These are phyloP conservation scores for Evansstolkia leycettana DNA, from an alignment of 495 filamentous ascomycete genomes.

Conservation along the genomic window DNA sequence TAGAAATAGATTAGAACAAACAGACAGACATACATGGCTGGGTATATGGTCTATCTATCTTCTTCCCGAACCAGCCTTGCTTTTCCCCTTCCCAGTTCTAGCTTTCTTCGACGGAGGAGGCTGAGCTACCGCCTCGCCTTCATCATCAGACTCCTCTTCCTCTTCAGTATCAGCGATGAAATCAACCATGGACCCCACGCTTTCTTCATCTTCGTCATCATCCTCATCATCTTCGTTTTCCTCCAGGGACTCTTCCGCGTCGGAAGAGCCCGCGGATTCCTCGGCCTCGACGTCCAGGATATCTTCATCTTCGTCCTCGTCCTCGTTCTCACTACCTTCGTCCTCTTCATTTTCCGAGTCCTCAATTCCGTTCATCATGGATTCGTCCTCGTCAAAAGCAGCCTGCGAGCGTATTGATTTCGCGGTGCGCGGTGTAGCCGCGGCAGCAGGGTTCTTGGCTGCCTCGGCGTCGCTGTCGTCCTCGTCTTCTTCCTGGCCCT, in stretches of 20 bases:
- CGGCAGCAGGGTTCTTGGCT: slow-evolving; percentile 11
- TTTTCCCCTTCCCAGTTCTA: slow-evolving; percentile 18
- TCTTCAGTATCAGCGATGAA: slow-evolving; percentile 37
- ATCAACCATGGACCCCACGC: slow-evolving; percentile 30
- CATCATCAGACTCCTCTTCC: slow-evolving; percentile 25
- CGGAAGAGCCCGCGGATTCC: slow-evolving; percentile 33
- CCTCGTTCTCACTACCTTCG: slow-evolving; percentile 25
- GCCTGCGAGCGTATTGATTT: slow-evolving; percentile 30
- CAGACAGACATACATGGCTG: too few species aligned
- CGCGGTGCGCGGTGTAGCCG: slow-evolving; percentile 17
- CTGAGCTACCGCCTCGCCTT: slow-evolving; percentile 10
- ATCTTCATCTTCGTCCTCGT: slow-evolving; percentile 27
- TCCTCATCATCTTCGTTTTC: slow-evolving; percentile 32
- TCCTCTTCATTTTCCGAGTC: slow-evolving; percentile 30
- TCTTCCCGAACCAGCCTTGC: slow-evolving; percentile 20
- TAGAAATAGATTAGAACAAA: too few species aligned
- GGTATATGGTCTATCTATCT: not conserved
- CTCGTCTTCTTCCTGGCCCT: slow-evolving; percentile 51
- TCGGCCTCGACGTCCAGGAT: slow-evolving; percentile 35
- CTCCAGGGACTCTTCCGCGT: slow-evolving; percentile 33
- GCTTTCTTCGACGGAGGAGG: slow-evolving; percentile 28
- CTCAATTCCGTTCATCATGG: slow-evolving; percentile 30
- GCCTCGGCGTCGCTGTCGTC: slow-evolving; percentile 29
- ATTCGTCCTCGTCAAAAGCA: slow-evolving; percentile 28
- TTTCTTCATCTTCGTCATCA: slow-evolving; percentile 30